Evolutionary conservation across 73 alveolate genomes (phyloP).

Genomic region (Symbiodinium pilosum): DNA sequence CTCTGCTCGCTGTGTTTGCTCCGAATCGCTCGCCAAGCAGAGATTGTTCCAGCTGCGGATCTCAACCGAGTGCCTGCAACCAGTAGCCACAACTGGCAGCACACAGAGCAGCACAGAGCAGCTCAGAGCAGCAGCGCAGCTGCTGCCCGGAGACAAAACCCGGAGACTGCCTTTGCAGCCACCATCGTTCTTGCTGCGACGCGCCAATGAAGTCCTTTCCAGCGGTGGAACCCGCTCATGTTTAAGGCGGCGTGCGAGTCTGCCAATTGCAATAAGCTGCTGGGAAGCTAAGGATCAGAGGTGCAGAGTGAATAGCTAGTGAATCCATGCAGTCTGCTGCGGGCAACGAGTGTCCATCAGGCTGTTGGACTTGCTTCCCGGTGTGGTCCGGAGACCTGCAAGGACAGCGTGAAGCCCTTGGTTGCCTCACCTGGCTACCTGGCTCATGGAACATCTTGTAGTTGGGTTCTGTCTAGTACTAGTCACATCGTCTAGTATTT

Average conservation of each 20-base stretch:
- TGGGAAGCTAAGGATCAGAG: background rate
- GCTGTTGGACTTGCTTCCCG: constrained; percentile 13
- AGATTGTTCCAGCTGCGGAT: constrained; percentile 16
- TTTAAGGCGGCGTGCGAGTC: no score
- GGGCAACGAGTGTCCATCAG: background rate
- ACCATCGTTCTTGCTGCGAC: constrained; percentile 32
- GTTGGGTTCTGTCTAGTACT: no score
- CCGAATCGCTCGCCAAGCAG: constrained; percentile 36
- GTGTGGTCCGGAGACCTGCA: constrained; percentile 13
- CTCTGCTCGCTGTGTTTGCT: background rate
- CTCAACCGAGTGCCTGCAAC: background rate
- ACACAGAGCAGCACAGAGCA: background rate
- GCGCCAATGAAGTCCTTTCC: background rate
- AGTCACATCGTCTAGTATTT: no score
- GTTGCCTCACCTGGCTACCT: background rate
- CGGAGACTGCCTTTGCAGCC: background rate
- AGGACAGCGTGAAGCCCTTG: background rate
- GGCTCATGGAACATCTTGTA: background rate
- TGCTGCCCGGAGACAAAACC: no score
- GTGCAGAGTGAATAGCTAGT: no score
- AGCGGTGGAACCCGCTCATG: background rate
- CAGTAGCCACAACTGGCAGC: no score
- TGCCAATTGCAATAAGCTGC: background rate
- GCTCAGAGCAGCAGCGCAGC: no score
- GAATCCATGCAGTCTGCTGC: background rate